Evolutionary conservation across 2,329 filamentous ascomycete genomes (phyloP).

Genomic region (Corniculantispora saksenae): DNA sequence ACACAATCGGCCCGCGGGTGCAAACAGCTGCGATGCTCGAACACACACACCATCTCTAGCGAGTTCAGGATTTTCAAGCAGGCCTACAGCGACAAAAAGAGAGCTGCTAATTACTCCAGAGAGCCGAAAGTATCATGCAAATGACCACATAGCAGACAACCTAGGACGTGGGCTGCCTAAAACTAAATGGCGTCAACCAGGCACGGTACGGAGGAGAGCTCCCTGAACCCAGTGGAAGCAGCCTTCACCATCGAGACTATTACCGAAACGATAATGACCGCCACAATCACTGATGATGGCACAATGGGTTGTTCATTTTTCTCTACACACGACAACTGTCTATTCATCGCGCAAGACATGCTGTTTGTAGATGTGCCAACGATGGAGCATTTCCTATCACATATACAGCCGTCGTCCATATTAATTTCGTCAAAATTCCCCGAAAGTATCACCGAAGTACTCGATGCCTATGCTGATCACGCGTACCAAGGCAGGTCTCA

Average conservation of each 20-base stretch:
- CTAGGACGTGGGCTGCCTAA: too few relatives aligned
- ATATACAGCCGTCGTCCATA: slow-evolving; percentile 57
- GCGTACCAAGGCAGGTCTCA: slow-evolving; percentile 18
- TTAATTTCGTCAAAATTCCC: slow-evolving; percentile 52
- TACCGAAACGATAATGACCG: slow-evolving; percentile 72
- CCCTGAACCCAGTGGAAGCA: not conserved
- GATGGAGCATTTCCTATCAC: slow-evolving; percentile 60
- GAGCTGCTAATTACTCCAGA: too few relatives aligned
- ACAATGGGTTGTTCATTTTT: slow-evolving; percentile 86
- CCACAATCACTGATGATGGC: slow-evolving; percentile 71
- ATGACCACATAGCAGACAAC: too few relatives aligned
- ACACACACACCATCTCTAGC: too few relatives aligned
- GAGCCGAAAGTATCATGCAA: too few relatives aligned
- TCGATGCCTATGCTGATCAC: slow-evolving; percentile 27
- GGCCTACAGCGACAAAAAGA: too few relatives aligned
- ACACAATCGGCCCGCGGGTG: too few relatives aligned
- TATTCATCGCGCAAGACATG: slow-evolving; percentile 79
- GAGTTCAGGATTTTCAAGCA: too few relatives aligned
- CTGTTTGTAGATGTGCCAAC: slow-evolving; percentile 67
- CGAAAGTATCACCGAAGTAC: slow-evolving; percentile 36
- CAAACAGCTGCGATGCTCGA: too few relatives aligned
- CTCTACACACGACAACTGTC: slow-evolving; percentile 64
- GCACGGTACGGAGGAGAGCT: not conserved
- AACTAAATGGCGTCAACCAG: too few relatives aligned
- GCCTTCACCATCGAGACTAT: slow-evolving; percentile 38